These are phyloP conservation scores for Acorus gramineus DNA, from an alignment of 106 monocot species.

Conservation along the genomic window DNA sequence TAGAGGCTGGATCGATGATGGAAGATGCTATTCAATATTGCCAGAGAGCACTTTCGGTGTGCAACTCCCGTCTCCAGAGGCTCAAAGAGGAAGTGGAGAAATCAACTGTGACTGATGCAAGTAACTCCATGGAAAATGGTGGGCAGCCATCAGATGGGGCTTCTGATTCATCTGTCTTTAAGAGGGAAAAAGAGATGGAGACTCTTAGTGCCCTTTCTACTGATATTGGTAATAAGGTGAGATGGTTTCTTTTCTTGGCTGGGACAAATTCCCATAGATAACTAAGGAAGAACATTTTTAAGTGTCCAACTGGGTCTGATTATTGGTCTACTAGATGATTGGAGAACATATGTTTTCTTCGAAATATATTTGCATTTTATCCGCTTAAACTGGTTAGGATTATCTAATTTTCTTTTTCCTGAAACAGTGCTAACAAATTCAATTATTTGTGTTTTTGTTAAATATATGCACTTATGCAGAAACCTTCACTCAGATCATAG, in stretches of 20 bases:
- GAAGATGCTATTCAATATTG: constrained; percentile 78
- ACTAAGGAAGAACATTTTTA: neutral
- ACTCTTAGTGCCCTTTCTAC: constrained; percentile 38
- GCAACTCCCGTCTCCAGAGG: constrained; percentile 52
- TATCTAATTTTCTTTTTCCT: too few relatives aligned
- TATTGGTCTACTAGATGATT: neutral
- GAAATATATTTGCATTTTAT: too few relatives aligned
- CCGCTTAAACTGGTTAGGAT: too few relatives aligned
- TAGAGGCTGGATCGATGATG: constrained; percentile 56
- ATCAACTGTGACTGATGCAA: neutral
- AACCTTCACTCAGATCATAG: too few relatives aligned
- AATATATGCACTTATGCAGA: too few relatives aligned
- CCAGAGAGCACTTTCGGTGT: constrained; percentile 55
- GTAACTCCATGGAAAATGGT: constrained; percentile 9
- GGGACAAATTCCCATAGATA: neutral
- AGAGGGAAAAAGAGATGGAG: constrained; percentile 46
- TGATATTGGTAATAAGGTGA: constrained; percentile 90
- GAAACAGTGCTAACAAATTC: too few relatives aligned
- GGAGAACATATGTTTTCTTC: too few relatives aligned
- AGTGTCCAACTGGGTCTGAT: neutral
- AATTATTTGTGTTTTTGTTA: too few relatives aligned
- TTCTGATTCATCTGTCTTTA: constrained; percentile 6
- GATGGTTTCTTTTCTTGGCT: neutral
- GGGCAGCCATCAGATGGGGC: constrained; percentile 1
- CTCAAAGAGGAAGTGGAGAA: constrained; percentile 29